Evolutionary conservation across 257 asterid species (phyloP), one percentile per base, ranked within the genome.

Genomic region (Solanum okadae): DNA sequence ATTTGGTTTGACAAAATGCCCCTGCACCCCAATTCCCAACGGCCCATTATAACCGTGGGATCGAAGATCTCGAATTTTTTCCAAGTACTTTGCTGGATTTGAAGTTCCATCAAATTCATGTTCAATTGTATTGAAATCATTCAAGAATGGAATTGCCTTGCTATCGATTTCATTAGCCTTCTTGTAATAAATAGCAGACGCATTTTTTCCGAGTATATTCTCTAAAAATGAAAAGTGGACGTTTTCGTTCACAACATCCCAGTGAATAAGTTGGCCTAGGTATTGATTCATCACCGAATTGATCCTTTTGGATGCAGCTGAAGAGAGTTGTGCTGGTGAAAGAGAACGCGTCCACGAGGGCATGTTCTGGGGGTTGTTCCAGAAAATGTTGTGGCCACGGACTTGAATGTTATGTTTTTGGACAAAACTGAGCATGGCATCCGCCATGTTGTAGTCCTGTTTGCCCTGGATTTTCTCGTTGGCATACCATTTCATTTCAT

Each of bases 361-460:
- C 84, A 91, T 93, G 86, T 2, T 86, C 0, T 3, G 14, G 1
- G 91, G 93, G 82, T 94, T 90, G 2, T 93, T 95, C 98, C 98
- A 96, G 65, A 95, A 87, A 1, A 95, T 88, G n/a, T 96, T 95
- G 91, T 96, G 99, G 86, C 99, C 98, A 1, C 98, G 94, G 20
- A 92, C 72, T 6, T 89, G 10, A 35, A 92, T 14, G 8, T 92
- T 89, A 68, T 75, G 87, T 10, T 90, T 35, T 1, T 29, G 33
- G 49, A 90, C 88, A 27, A 96, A 88, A 0, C 5, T 59, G 38
- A 94, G 75, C 90, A 95, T 9, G 8, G 91, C 91, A 70, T 94
- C 96, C 5, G 96, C 70, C 20, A 33, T 31, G 11, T 88, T 42
- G 90, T 94, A 96, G 90, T 95, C 89, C 49, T 75, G 92, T 0